These are phyloP conservation scores for Cyclotella atomus DNA, from an alignment of 108 stramenopile species.

Conservation along the genomic window DNA sequence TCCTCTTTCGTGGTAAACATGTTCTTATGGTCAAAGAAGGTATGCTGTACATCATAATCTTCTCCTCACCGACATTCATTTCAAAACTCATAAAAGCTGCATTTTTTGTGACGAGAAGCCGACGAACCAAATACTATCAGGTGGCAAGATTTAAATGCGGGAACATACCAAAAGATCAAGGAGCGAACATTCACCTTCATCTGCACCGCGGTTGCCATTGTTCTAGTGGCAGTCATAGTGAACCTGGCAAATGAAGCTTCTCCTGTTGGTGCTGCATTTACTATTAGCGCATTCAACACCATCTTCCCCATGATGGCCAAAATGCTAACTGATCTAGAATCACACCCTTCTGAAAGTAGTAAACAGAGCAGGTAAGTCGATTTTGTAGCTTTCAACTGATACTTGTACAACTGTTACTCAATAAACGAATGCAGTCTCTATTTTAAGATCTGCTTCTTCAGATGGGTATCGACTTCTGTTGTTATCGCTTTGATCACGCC, in stretches of 20 bases:
- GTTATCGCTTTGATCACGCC: slow-evolving; percentile 23
- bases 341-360: slow-evolving; percentile 21
- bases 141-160: slow-evolving; percentile 2
- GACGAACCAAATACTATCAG: too few relatives aligned
- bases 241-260: not conserved
- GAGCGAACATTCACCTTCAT: not conserved
- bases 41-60: not conserved
- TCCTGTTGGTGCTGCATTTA: not conserved
- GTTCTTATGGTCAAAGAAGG: slow-evolving; percentile 16
- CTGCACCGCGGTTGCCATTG: not conserved
- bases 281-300: not conserved
- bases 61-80: too few relatives aligned
- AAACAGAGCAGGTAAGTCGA: too few relatives aligned
- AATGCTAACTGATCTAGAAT: slow-evolving; percentile 13
- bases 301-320: not conserved
- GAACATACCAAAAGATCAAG: not conserved
- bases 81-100: too few relatives aligned
- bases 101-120: too few relatives aligned
- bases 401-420: too few relatives aligned
- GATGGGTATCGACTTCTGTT: slow-evolving; percentile 37
- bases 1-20: slow-evolving; percentile 14
- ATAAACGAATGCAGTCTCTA: slow-evolving; percentile 19
- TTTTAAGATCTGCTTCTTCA: slow-evolving; percentile 26
- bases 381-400: too few relatives aligned
- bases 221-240: not conserved